phyloP scores from a whole-genome alignment of 2,329 filamentous ascomycete genomes.

The Ophiosphaerella korrae region DNA sequence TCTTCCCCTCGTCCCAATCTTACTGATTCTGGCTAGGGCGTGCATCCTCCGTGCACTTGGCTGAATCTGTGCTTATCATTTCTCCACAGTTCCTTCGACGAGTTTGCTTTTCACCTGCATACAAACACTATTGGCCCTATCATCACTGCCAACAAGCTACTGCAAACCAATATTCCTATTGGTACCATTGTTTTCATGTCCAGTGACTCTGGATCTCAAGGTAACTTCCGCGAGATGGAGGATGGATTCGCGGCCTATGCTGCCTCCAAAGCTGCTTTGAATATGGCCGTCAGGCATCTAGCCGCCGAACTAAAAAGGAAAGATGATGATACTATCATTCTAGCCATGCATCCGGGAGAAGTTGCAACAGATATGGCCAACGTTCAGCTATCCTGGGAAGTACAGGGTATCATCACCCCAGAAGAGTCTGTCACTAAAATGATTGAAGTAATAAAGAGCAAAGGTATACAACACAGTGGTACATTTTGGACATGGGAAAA shows the following conservation, averaged over 20 bases:
- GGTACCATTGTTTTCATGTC: slow-evolving; percentile 62
- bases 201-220: slow-evolving; percentile 60
- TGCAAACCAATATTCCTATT: slow-evolving; percentile 54
- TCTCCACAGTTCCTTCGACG: slow-evolving; percentile 54
- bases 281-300: slow-evolving; percentile 62
- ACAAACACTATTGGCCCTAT: slow-evolving; percentile 66
- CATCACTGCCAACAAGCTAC: slow-evolving; percentile 59
- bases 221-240: slow-evolving; percentile 59
- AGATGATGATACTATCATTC: slow-evolving; percentile 54
- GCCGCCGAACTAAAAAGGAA: slow-evolving; percentile 60
- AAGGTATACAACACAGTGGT: slow-evolving; percentile 55
- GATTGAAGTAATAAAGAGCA: slow-evolving; percentile 58
- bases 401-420: slow-evolving; percentile 58
- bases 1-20: slow-evolving; percentile 26
- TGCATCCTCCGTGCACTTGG: slow-evolving; percentile 20
- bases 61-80: slow-evolving; percentile 12
- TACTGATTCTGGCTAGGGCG: slow-evolving; percentile 24
- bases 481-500: slow-evolving; percentile 64
- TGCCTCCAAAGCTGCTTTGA: slow-evolving; percentile 62
- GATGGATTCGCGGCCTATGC: slow-evolving; percentile 64
- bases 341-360: slow-evolving; percentile 64
- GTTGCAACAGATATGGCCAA: slow-evolving; percentile 63
- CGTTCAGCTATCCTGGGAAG: slow-evolving; percentile 57
- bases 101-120: slow-evolving; percentile 61
- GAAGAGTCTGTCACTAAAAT: slow-evolving; percentile 57